Base-by-base conservation (phyloP, 495 filamentous ascomycete genomes). In the Pyronema domesticum region DNA sequence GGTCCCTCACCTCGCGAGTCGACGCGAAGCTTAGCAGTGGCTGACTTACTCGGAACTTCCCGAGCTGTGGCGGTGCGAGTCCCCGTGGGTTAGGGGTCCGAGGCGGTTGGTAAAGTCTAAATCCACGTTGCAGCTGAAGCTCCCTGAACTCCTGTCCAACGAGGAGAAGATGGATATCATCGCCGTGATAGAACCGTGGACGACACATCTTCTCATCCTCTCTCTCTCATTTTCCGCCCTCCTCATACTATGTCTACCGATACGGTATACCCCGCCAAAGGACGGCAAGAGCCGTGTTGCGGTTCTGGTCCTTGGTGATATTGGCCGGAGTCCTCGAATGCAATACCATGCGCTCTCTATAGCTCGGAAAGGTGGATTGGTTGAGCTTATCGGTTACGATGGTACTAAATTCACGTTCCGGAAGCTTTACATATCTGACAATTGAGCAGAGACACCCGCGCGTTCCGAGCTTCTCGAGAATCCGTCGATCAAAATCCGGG, bases 261-360 rank as follows among this genome's bases (percentile, higher is more conserved):
- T 53, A 11, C 54, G 61, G 46, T 55, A 64, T 19, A 43, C 52
- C 35, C 57, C 54, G 14, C 44, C 57, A 1, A 54, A 52, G 7
- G 53, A 50, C 34, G 54, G 58, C 45, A 60, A 63, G 33, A 30
- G 51, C 13, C 54, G 60, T 8, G 55, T 65, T 37, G 63, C 58
- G 63, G 77, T 99, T 36, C 74, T 96, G n/a, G 91, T 99, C 40
- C 76, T 99, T n/a, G 91, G 91, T 11, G 91, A 99, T 64, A 91
- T 99, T 68, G 91, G 91, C 19, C 79, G 88, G 36, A 94, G 87
- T 66, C 91, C 91, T 19, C 85, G 91, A 55, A 99, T 99, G 91
- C 91, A 95, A 67, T 95, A 99, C 65, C 91, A 99, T 77, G 87
- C 89, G 17, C 67, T 95, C 56, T 95, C 89, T 65, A 80, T 96